Base-by-base conservation (phyloP, 2,329 filamentous ascomycete genomes). In the Cladophialophora carrionii region DNA sequence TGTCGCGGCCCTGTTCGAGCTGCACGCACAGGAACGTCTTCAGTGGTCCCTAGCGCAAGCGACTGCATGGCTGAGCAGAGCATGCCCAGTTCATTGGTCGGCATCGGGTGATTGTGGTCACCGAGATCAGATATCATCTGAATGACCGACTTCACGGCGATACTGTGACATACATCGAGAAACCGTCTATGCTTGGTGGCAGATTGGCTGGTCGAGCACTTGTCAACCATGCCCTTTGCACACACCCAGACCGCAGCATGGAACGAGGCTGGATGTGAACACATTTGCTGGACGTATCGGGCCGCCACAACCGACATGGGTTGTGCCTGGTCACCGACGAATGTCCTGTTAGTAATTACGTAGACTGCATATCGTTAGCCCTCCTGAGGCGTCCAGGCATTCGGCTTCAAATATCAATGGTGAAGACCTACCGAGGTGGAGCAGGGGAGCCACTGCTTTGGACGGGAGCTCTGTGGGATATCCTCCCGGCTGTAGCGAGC, bases 61-160 rank as follows among this genome's bases (percentile, higher is more conserved):
- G 46, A 49, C 46, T 49, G 46, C 46, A 49, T 49, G 20, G 46
- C 46, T 26, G 46, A 49, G 46, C 46, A 49, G n/a, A 49, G 46
- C 20, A 49, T 49, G 46, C 46, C 46, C n/a, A 49, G 22, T 14
- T 49, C 46, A 20, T 49, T 26, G 46, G 46, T 17, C 12, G 46
- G 20, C 4, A 22, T 49, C 22, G 46, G 20, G 22, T 24, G 22
- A n/a, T 24, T 26, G 46, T 14, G n/a, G 20, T 26, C 46, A 24
- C 22, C 46, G 12, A 49, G 20, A 22, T 49, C 46, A 49, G 46
- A 49, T 6, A 49, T 49, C 46, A 49, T 49, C 46, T 49, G 20
- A 49, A 49, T 24, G 46, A 49, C 46, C 4, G 46, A 49, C 22
- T 49, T 49, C 46, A 49, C 46, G 20, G 20, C 46, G 22, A 49